Evolutionary conservation across 2,329 filamentous ascomycete genomes (phyloP), one percentile per base, ranked within the genome.

Genomic region (Fusarium sp.): DNA sequence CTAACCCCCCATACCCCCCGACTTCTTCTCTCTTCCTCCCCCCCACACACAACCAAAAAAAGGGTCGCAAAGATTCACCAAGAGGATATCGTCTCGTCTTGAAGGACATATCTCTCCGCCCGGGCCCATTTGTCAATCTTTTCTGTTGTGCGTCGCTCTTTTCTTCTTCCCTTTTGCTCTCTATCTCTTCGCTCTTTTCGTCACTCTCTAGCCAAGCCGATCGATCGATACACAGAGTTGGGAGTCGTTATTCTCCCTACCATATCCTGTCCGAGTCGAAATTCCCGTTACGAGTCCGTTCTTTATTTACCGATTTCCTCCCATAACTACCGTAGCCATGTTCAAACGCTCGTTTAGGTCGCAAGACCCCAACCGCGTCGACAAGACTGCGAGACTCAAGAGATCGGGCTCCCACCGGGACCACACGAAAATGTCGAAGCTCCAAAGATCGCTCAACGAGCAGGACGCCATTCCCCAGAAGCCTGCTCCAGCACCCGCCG

Each of bases 291-390:
- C 72, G 75, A 78, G 69, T 68, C 70, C 76, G 58, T 70, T 78
- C 76, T 79, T 78, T 75, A 72, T 73, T 51, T 68, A 53, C 41
- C 65, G 59, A 55, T 54, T 65, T 64, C 65, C 68, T 64, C 67
- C 62, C 28, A 54, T 65, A 70, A 71, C 65, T 18, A 76, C 82
- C 83, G 82, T 82, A 81, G 80, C 82, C 83, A 97, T 97, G 94
- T 97, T 97, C 88, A 97, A 95, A 86, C 94, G 94, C 82, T 95
- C 95, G 80, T 95, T 96, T 86, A 88, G 91, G 83, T 91, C 92
- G 77, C 92, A 91, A 83, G 92, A 95, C 78, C 83, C 82, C 75
- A 80, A 78, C 84, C 93, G 95, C 80, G 93, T 95, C 83, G 93
- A 94, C 86, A 98, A 97, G 91, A 88, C 92, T 84, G 88, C 91